Base-by-base conservation (phyloP, 2,329 filamentous ascomycete genomes). In the Colletotrichum sp. region DNA sequence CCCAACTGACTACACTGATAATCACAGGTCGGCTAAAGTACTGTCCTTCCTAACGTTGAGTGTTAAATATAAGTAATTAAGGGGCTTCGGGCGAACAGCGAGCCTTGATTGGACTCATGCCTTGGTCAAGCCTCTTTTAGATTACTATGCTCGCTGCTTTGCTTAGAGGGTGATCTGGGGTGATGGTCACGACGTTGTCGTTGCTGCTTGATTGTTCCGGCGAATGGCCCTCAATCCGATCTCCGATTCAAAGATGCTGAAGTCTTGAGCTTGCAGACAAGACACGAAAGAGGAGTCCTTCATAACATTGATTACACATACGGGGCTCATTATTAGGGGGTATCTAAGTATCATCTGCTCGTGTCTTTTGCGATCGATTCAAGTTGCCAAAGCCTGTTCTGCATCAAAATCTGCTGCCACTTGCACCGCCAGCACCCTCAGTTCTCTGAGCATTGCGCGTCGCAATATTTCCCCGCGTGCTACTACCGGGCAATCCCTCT, bases 191-290 rank as follows among this genome's bases (percentile, higher is more conserved):
- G 12, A 34, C 2, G 5, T 34, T 34, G 32, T 13, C 32, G 2
- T 6, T 34, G 32, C 12, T 36, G 34, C 6, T 16, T 36, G 34
- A 36, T 36, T 36, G 15, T 36, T 0, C 6, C 4, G 8, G 16
- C 2, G 8, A 18, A n/a, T 6, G 8, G 2, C 8, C 8, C 8
- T 43, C 8, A 9, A 43, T 1, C 34, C 15, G 7, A 15, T 6
- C 13, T 36, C 36, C 5, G 38, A n/a, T 1, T 43, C 5, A 6
- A 1, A 9, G 9, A 43, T 1, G 38, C 5, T 6, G 38, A n/a
- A 1, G 5, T 43, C 18, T 6, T 1, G 1, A 10, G 5, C 1
- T 6, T 5, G 3, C 3, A 2, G 43, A 4, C 18, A 7, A 48
- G 4, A 13, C 2, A 10, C n/a, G 10, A 7, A 21, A 13, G 3